Evolutionary conservation across 164 flowering plant genomes (phyloP), one percentile per base, ranked within the genome.

Genomic region (Vitis cinerea): DNA sequence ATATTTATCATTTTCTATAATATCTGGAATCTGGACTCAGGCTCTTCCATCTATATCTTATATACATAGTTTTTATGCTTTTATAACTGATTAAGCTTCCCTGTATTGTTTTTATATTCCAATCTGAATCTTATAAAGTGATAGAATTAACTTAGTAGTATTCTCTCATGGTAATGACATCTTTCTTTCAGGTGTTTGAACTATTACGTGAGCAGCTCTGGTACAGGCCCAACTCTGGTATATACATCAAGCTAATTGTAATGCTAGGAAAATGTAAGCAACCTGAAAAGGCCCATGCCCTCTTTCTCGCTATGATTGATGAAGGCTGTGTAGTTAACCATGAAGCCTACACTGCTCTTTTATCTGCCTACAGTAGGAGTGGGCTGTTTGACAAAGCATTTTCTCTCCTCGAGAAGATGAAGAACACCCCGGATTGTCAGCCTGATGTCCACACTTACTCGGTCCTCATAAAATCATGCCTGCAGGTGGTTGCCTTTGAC

Each of bases 211-310:
- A 93, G 84, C 99, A 95, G 80, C 81, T 90, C 8, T 93, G 97
- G 99, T 95, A 93, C 88, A 84, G 81, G 74, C 98, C 99, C 16
- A 80, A 85, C 64, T 1, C 88, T 66, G 92, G 88, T 50, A 76
- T 88, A 50, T 93, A 91, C 76, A 72, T 93, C 73, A 93, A 91
- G 83, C 85, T 95, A 12, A 93, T 95, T 57, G 94, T 91, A 72
- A 95, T 95, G 97, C 94, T 95, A 65, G 99, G 99, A 68, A 93
- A 95, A 81, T 95, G 98, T 80, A 95, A 88, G 83, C 93, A 95
- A 72, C 96, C 97, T 12, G 88, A 91, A 68, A 90, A 82, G 69
- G 98, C 99, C 1, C 83, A 76, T 56, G 71, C 67, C 12, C 78
- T 95, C 44, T 95, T 95, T 72, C 88, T 88, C 65, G 84, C 82